phyloP scores from a whole-genome alignment of 2,329 filamentous ascomycete species.

The Trichoderma sp. region DNA sequence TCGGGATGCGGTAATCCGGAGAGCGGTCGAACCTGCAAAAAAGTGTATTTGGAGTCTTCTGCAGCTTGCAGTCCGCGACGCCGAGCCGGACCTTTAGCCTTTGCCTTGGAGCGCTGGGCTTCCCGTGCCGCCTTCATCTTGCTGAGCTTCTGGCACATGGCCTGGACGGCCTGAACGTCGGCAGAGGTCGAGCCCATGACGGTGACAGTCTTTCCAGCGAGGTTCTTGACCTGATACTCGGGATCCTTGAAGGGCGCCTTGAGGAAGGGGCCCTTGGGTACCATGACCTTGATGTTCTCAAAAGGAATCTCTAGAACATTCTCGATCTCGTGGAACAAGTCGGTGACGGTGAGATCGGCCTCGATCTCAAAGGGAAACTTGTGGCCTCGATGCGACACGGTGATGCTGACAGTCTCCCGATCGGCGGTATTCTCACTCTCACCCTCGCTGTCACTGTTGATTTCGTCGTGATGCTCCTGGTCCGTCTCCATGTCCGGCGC shows the following conservation, averaged over 20 bases:
- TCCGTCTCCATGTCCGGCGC: not conserved
- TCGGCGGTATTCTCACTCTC: not conserved
- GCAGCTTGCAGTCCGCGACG: conserved; percentile 24
- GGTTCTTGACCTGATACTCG: conserved; percentile 47
- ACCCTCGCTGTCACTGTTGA: not conserved
- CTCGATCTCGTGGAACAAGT: conserved; percentile 62
- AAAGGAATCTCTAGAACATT: conserved; percentile 58
- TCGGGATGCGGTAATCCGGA: conserved; percentile 75
- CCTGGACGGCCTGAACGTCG: conserved; percentile 59
- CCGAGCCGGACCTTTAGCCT: conserved; percentile 27
- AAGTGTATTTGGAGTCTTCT: conserved; percentile 74
- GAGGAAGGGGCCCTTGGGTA: conserved; percentile 64
- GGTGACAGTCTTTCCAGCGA: conserved; percentile 61
- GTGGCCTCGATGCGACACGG: conserved; percentile 13
- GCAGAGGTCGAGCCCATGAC: conserved; percentile 64
- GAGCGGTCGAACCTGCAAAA: conserved; percentile 74
- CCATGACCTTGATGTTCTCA: conserved; percentile 68
- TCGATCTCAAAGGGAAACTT: conserved; percentile 15
- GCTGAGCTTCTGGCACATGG: conserved; percentile 50
- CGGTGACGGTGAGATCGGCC: conserved; percentile 50
- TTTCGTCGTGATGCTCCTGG: not conserved
- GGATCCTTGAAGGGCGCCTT: conserved; percentile 65
- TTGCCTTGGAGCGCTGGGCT: conserved; percentile 34
- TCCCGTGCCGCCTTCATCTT: conserved; percentile 47
- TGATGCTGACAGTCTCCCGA: not conserved